phyloP scores from a whole-genome alignment of 2,329 filamentous ascomycete species.

The Colletotrichum karsti region DNA sequence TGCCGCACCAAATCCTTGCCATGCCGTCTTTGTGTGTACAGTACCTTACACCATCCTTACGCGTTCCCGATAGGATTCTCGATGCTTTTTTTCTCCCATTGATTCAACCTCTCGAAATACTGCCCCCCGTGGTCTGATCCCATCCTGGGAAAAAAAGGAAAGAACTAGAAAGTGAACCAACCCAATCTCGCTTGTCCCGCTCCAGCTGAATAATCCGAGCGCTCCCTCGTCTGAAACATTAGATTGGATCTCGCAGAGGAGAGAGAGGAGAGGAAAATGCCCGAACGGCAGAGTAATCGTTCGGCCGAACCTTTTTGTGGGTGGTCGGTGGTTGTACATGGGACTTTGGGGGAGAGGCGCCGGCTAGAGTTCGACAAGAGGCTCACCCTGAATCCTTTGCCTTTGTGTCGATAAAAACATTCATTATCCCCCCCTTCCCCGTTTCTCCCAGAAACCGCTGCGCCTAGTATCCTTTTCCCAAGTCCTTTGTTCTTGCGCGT shows the following conservation, averaged over 20 bases:
- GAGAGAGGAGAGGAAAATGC: not conserved
- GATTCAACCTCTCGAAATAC: not conserved
- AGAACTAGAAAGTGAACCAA: not conserved
- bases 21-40: no score
- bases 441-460: not conserved
- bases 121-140: not conserved
- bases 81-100: not conserved
- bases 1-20: not conserved
- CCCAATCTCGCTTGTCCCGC: constrained; percentile 11
- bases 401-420: constrained; percentile 17
- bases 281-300: not conserved
- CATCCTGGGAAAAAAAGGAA: not conserved
- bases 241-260: not conserved
- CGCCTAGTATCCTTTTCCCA: not conserved
- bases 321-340: not conserved
- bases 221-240: constrained; percentile 26
- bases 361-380: not conserved
- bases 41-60: no score
- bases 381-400: not conserved
- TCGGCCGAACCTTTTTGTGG: not conserved
- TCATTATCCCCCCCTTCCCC: not conserved
- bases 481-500: not conserved
- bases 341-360: not conserved
- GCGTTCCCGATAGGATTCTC: not conserved
- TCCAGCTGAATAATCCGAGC: constrained; percentile 18